Conservation (phyloP, 1,284 basidiomycete species). For the Ceratobasidium papillatum region DNA sequence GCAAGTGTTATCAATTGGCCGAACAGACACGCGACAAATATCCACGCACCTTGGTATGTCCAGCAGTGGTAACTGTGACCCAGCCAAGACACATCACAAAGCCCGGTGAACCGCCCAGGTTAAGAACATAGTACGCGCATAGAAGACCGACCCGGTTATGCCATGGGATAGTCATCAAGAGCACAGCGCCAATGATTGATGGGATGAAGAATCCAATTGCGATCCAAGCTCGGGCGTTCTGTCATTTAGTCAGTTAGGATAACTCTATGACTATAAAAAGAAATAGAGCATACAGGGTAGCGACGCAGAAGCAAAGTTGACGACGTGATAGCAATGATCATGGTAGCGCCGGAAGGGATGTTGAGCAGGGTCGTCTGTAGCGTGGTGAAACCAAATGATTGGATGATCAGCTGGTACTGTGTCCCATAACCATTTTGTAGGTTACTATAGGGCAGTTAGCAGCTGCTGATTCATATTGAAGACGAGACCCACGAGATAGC, state of each 20-base stretch:
- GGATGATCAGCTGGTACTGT: conserved; percentile 59
- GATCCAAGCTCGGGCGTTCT: conserved; percentile 47
- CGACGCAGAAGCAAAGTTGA: conserved; percentile 42
- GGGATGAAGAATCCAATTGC: conserved; percentile 47
- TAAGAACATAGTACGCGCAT: conserved; percentile 45
- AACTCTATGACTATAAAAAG: neutral
- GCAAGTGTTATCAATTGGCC: neutral
- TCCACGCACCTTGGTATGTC: conserved; percentile 51
- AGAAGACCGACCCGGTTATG: conserved; percentile 46
- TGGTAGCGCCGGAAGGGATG: conserved; percentile 50
- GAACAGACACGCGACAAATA: neutral
- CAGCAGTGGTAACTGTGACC: conserved; percentile 50
- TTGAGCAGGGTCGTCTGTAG: conserved; percentile 60
- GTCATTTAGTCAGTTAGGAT: conserved; percentile 15
- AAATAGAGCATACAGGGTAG: conserved; percentile 45
- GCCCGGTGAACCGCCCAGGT: conserved; percentile 46
- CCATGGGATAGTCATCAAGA: conserved; percentile 49
- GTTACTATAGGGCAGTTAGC: conserved; percentile 45
- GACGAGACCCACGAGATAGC: conserved; percentile 48
- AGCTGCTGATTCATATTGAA: neutral
- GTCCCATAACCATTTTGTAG: conserved; percentile 54
- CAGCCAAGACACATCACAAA: conserved; percentile 51
- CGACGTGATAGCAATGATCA: conserved; percentile 42
- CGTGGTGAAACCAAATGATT: conserved; percentile 51
- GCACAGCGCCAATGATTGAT: conserved; percentile 48